These are phyloP conservation scores for Dendrobium officinale DNA, from an alignment of 106 monocot species.

Conservation along the genomic window DNA sequence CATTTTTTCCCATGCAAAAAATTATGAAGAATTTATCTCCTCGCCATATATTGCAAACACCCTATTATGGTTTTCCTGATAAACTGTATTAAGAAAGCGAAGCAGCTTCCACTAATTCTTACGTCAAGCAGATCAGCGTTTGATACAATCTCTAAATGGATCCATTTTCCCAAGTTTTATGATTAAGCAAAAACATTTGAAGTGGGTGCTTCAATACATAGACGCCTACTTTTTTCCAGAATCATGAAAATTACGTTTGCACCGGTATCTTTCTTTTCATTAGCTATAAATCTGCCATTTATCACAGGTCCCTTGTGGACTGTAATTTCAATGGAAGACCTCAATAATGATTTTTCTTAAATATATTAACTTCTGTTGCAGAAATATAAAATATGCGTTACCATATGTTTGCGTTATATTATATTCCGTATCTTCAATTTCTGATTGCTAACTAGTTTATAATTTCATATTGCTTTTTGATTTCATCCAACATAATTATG, in stretches of 20 bases:
- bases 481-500: background rate
- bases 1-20: too few relatives aligned
- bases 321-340: background rate
- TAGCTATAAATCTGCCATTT: background rate
- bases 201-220: background rate
- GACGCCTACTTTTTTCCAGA: background rate
- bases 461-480: background rate
- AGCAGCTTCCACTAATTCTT: too few relatives aligned
- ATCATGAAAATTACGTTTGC: background rate
- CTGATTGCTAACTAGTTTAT: background rate
- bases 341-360: constrained; percentile 3
- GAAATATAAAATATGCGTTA: background rate
- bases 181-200: background rate
- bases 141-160: background rate
- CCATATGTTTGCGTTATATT: background rate
- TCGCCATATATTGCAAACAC: too few relatives aligned
- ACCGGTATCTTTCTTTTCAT: too few relatives aligned
- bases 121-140: background rate
- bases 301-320: background rate
- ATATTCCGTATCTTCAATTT: background rate
- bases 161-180: background rate
- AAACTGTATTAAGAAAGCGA: too few relatives aligned
- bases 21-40: too few relatives aligned
- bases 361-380: background rate
- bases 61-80: too few relatives aligned